Percentiles rank a stretch among this genome's conserved stretches.
Evolutionary conservation across 352 stramenopile genomes (phyloP).

Genomic region (Sclerospora graminicola): DNA sequence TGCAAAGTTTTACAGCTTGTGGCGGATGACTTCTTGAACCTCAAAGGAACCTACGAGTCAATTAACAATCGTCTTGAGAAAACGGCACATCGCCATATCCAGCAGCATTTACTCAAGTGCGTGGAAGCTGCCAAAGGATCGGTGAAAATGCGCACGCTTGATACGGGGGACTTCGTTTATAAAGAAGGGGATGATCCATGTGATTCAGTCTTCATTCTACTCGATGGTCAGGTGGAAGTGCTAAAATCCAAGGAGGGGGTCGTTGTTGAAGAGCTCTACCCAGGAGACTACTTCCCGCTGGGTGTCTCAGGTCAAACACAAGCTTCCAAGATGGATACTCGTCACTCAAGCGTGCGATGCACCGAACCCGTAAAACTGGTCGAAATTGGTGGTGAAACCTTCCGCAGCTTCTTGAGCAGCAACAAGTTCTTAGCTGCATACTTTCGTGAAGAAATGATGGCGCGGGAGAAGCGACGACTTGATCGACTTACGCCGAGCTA

Average conservation of each 20-base stretch:
- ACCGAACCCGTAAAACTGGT: slow-evolving; percentile 57
- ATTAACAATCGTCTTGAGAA: slow-evolving; percentile 61
- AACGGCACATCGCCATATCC: slow-evolving; percentile 46
- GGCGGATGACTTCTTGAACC: slow-evolving; percentile 70
- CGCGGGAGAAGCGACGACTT: slow-evolving; percentile 45
- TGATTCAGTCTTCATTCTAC: slow-evolving; percentile 74
- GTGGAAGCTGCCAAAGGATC: slow-evolving; percentile 62
- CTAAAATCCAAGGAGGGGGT: slow-evolving; percentile 53
- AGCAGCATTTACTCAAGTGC: slow-evolving; percentile 67
- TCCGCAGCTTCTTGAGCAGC: slow-evolving; percentile 75
- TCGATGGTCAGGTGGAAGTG: slow-evolving; percentile 64
- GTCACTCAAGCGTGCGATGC: slow-evolving; percentile 63
- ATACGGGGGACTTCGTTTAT: slow-evolving; percentile 61
- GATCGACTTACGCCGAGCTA: slow-evolving; percentile 39
- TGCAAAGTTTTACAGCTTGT: too few relatives aligned
- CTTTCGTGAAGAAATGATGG: slow-evolving; percentile 63
- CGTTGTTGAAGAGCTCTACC: slow-evolving; percentile 58
- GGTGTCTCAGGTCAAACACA: slow-evolving; percentile 60
- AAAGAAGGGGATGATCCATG: slow-evolving; percentile 63
- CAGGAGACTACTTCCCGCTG: slow-evolving; percentile 73
- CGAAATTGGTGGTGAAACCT: slow-evolving; percentile 72
- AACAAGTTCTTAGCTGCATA: slow-evolving; percentile 78
- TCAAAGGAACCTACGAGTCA: slow-evolving; percentile 61
- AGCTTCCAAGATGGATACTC: slow-evolving; percentile 55
- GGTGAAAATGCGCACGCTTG: slow-evolving; percentile 51